Conservation (phyloP, 257 asterid genomes). For the Salvia splendens region DNA sequence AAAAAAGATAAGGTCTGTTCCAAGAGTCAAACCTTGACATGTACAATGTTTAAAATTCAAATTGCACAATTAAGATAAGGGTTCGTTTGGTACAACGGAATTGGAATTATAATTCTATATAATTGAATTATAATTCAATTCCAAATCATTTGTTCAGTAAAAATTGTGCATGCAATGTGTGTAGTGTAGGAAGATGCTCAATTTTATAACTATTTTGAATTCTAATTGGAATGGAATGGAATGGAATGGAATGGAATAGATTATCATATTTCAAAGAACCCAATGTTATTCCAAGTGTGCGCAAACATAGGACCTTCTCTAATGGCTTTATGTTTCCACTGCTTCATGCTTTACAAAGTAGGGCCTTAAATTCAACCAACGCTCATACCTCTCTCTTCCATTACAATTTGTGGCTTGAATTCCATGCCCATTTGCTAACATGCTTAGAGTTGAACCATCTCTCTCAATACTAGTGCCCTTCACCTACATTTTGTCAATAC, state of each 20-base stretch:
- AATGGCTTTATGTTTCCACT: conserved; percentile 45
- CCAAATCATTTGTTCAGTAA: too few relatives aligned
- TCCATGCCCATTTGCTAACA: too few relatives aligned
- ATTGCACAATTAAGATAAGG: neutral
- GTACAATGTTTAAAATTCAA: neutral
- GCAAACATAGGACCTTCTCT: conserved; percentile 37
- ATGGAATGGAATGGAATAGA: neutral
- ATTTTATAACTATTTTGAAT: too few relatives aligned
- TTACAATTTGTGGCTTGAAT: conserved; percentile 10
- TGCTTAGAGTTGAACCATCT: too few relatives aligned
- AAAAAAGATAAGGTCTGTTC: too few relatives aligned
- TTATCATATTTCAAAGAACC: conserved; percentile 12
- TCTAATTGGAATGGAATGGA: neutral
- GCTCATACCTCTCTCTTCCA: neutral
- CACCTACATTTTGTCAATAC: too few relatives aligned
- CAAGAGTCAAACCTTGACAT: neutral
- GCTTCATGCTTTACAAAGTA: conserved; percentile 24
- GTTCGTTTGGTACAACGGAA: too few relatives aligned
- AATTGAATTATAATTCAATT: too few relatives aligned
- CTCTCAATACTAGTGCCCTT: too few relatives aligned
- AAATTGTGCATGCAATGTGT: too few relatives aligned
- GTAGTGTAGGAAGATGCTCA: too few relatives aligned
- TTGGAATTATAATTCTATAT: too few relatives aligned
- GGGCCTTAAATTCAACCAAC: conserved; percentile 7
- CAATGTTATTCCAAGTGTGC: conserved; percentile 21